Evolutionary conservation across 306 rosid genomes (phyloP).

Genomic region (Pueraria montana): DNA sequence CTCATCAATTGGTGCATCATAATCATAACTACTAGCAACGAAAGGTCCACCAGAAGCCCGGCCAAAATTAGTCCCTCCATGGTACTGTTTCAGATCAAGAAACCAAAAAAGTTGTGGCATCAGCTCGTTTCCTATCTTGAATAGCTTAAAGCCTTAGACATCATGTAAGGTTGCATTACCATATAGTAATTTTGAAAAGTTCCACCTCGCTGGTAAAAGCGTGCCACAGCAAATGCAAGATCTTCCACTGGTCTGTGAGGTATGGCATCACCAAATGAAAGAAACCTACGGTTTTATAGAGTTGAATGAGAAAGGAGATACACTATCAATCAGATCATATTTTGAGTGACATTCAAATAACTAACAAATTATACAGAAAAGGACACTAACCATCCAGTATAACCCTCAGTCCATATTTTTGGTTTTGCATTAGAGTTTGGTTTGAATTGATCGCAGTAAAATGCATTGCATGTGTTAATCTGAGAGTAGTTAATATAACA

Average conservation of each 20-base stretch:
- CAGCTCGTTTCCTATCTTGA: background rate
- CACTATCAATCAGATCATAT: slow-evolving; percentile 2
- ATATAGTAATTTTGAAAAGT: slow-evolving; percentile 91
- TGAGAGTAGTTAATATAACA: slow-evolving; percentile 49
- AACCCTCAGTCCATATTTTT: slow-evolving; percentile 94
- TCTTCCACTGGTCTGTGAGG: slow-evolving; percentile 94
- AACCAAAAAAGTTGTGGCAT: slow-evolving; percentile 45
- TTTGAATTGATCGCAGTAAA: slow-evolving; percentile 86
- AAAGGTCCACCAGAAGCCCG: slow-evolving; percentile 85
- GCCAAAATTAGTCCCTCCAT: slow-evolving; percentile 96
- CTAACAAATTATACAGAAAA: background rate
- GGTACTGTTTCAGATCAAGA: slow-evolving; percentile 71
- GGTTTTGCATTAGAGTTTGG: slow-evolving; percentile 83
- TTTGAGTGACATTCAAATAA: slow-evolving; percentile 35
- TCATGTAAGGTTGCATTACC: slow-evolving; percentile 60
- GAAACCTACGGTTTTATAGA: slow-evolving; percentile 65
- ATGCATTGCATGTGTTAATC: slow-evolving; percentile 94
- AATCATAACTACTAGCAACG: slow-evolving; percentile 87
- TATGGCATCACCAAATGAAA: slow-evolving; percentile 75
- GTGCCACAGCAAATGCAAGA: slow-evolving; percentile 90
- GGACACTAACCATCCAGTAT: slow-evolving; percentile 79
- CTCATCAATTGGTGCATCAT: slow-evolving; percentile 97
- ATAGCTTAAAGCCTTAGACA: slow-evolving; percentile 10
- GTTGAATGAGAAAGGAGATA: slow-evolving; percentile 3
- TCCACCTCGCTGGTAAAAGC: slow-evolving; percentile 92